Evolutionary conservation across 345 rosid species (phyloP).

Genomic region (Cardiospermum halicacabum): DNA sequence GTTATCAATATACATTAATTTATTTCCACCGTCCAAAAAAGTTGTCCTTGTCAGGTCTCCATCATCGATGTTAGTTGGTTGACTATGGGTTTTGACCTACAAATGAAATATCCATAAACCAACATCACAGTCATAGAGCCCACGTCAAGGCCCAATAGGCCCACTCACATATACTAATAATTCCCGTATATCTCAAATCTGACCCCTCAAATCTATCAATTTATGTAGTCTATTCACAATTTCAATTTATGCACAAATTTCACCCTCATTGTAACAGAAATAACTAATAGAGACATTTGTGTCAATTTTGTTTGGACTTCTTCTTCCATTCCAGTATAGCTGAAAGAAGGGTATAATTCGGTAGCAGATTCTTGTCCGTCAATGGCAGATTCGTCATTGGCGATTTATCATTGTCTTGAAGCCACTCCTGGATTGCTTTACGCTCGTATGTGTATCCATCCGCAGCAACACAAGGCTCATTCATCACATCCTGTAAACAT

Average conservation of each 20-base stretch:
- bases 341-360: constrained; percentile 57
- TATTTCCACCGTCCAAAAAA: neutral
- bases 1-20: too few species aligned
- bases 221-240: neutral
- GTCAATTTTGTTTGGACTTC: constrained; percentile 30
- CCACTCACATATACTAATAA: neutral
- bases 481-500: constrained; percentile 61
- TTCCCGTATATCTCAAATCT: neutral
- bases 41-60: neutral
- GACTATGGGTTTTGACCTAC: neutral
- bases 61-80: neutral
- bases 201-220: neutral
- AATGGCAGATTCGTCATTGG: constrained; percentile 57
- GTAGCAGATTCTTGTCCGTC: constrained; percentile 46
- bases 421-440: constrained; percentile 70
- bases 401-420: constrained; percentile 47
- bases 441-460: constrained; percentile 84
- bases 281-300: neutral
- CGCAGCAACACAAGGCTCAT: constrained; percentile 79
- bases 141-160: neutral
- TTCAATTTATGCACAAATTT: neutral
- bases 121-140: neutral
- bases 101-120: neutral
- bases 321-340: constrained; percentile 78
- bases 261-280: neutral